A percentile compares a stretch with the other conserved stretches of the same genome.
Conservation (phyloP, 2,329 filamentous ascomycete genomes). For the Chaetomiaceae sp. region DNA sequence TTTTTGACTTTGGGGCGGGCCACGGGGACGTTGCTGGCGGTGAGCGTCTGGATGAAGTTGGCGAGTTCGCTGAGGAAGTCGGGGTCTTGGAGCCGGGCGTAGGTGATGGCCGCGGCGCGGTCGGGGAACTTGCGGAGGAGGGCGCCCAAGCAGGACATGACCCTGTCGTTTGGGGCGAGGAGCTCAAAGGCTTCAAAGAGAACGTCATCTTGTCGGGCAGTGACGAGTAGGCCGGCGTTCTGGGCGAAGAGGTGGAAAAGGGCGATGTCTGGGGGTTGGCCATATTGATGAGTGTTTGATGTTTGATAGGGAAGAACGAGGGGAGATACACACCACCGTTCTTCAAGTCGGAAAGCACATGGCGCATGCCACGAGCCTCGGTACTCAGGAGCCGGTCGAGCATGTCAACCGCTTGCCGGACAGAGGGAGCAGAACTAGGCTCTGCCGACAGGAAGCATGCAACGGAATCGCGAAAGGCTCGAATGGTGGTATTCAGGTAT, state of each 20-base stretch:
- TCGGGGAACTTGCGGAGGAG: background rate
- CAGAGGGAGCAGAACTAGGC: background rate
- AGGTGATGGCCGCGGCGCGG: background rate
- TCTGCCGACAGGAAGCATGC: background rate
- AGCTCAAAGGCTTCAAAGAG: constrained; percentile 1
- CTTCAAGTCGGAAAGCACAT: constrained; percentile 8
- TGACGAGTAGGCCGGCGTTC: background rate
- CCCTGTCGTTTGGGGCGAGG: background rate
- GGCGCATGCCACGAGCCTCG: background rate
- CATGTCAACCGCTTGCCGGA: constrained; percentile 12
- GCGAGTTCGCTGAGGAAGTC: background rate
- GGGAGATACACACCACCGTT: constrained; percentile 10
- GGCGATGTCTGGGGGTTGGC: background rate
- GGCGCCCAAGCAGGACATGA: background rate
- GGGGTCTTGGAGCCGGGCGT: background rate
- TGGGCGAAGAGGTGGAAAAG: background rate
- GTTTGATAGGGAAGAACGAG: background rate
- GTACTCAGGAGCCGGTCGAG: constrained; percentile 13
- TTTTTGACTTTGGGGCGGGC: background rate
- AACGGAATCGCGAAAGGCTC: background rate
- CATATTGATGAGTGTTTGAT: background rate
- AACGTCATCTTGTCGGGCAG: background rate
- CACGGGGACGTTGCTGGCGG: background rate
- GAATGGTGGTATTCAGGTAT: background rate
- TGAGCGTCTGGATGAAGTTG: background rate